phyloP scores from a whole-genome alignment of 2,329 filamentous ascomycete genomes.

The Colletotrichum siamense region DNA sequence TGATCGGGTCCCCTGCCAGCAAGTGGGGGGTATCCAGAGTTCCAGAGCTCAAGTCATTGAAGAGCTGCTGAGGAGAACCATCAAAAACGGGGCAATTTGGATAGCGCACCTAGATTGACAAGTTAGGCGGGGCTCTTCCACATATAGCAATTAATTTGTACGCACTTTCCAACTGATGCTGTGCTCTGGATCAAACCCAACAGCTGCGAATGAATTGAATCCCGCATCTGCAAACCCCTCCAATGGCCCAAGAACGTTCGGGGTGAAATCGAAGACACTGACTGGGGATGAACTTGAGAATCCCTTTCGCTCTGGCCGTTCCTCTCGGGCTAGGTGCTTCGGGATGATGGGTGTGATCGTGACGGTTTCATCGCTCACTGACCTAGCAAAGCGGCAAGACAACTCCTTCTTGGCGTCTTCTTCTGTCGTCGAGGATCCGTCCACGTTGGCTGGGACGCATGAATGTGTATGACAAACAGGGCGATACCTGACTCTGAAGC shows the following conservation, averaged over 20 bases:
- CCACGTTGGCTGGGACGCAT: background rate
- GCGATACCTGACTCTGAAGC: background rate
- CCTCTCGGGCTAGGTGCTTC: background rate
- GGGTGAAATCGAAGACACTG: background rate
- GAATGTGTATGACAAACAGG: background rate
- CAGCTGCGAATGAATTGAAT: background rate
- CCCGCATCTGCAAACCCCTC: background rate
- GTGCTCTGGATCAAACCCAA: background rate
- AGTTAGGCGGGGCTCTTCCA: fast-evolving
- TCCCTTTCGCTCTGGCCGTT: background rate
- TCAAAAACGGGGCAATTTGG: background rate
- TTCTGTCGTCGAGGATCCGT: background rate
- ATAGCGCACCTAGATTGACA: background rate
- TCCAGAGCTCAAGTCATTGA: background rate
- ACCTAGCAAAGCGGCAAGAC: background rate
- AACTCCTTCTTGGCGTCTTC: background rate
- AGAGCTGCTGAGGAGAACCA: background rate
- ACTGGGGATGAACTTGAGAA: background rate
- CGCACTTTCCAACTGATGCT: background rate
- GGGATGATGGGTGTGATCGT: background rate
- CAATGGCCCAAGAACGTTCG: background rate
- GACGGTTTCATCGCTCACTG: background rate
- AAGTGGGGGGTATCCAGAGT: background rate
- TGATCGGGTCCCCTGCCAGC: background rate
- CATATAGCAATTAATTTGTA: background rate